These are phyloP conservation scores for Cyberlindnera japonica DNA, from an alignment of 805 yeast genomes.

Conservation along the genomic window DNA sequence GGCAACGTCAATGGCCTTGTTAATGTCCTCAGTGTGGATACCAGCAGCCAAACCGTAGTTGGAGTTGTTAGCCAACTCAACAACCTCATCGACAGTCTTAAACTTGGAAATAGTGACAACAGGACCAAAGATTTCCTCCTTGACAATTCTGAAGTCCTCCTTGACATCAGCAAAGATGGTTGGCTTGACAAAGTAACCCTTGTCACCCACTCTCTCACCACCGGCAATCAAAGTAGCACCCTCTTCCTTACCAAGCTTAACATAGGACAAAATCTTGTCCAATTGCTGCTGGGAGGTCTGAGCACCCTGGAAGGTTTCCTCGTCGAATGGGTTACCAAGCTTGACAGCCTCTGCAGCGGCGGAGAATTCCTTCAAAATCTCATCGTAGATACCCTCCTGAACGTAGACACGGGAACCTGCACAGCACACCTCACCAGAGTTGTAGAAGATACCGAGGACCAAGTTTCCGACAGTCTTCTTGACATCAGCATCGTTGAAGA, in stretches of 20 bases:
- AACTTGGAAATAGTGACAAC: constrained; percentile 83
- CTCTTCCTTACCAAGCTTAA: constrained; percentile 72
- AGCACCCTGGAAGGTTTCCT: constrained; percentile 82
- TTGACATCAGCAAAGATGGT: constrained; percentile 70
- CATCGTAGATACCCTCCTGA: constrained; percentile 80
- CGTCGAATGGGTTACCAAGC: constrained; percentile 83
- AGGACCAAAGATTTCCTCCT: constrained; percentile 88
- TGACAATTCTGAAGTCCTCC: constrained; percentile 64
- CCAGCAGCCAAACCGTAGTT: constrained; percentile 90
- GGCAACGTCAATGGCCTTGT: constrained; percentile 73
- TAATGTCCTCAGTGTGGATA: constrained; percentile 72
- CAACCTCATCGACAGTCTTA: constrained; percentile 76
- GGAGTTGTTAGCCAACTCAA: constrained; percentile 73
- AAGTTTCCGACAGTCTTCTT: constrained; percentile 73
- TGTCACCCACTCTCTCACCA: constrained; percentile 57
- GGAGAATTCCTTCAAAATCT: constrained; percentile 59
- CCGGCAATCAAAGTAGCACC: constrained; percentile 78
- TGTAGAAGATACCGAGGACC: constrained; percentile 80
- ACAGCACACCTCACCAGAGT: constrained; percentile 94
- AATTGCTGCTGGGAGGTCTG: constrained; percentile 81
- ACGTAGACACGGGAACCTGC: constrained; percentile 92
- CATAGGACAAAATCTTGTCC: constrained; percentile 71
- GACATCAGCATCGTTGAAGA: constrained; percentile 81
- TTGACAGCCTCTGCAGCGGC: constrained; percentile 50
- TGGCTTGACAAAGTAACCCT: constrained; percentile 70